phyloP scores from a whole-genome alignment of 2,329 filamentous ascomycete species.

The Blastomyces emzantsi region DNA sequence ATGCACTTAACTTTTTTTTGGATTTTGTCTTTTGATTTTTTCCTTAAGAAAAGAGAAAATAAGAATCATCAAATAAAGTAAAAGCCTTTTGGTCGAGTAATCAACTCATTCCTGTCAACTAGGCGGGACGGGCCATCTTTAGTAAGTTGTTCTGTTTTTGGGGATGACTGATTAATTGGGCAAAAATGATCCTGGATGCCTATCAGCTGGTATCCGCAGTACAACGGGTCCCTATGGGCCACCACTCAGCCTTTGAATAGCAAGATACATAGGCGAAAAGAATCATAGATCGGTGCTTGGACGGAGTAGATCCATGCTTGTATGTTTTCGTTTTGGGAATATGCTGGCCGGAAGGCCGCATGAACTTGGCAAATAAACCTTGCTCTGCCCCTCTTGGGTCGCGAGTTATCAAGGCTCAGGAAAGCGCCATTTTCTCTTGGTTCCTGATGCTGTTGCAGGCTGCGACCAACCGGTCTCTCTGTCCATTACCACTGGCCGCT shows the following conservation, averaged over 20 bases:
- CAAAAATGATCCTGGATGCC: neutral
- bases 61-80: neutral
- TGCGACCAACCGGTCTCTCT: neutral
- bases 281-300: neutral
- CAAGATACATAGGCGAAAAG: neutral
- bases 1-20: neutral
- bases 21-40: neutral
- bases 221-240: neutral
- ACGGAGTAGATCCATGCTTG: neutral
- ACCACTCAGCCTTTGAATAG: neutral
- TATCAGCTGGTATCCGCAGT: neutral
- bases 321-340: neutral
- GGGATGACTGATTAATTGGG: neutral
- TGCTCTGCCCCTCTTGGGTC: neutral
- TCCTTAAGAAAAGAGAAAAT: neutral
- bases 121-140: neutral
- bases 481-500: neutral
- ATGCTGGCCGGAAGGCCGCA: neutral
- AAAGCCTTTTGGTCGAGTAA: neutral
- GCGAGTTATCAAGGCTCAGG: neutral
- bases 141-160: neutral
- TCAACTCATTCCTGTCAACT: neutral
- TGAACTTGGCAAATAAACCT: slow-evolving; percentile 2
- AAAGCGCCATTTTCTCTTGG: neutral
- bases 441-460: neutral